phyloP scores from a whole-genome alignment of 2,329 filamentous ascomycete genomes.

The Xylaria sp. region DNA sequence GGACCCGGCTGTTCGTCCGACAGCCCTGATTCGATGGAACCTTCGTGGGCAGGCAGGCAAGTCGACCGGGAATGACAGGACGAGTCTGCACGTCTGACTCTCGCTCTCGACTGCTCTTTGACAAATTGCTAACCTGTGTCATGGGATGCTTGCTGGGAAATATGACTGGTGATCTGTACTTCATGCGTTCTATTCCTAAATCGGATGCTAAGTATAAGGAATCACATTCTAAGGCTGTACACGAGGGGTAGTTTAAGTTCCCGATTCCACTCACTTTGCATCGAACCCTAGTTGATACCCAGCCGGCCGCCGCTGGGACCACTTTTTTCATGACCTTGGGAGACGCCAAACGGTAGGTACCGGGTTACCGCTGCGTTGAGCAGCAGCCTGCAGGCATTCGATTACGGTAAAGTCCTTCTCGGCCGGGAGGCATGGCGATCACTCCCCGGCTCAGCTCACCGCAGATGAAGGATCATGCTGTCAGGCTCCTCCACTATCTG shows the following conservation, averaged over 20 bases:
- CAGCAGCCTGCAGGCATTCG: slow-evolving; percentile 26
- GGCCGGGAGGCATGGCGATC: slow-evolving; percentile 1
- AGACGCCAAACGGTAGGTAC: slow-evolving; percentile 16
- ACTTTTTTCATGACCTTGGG: slow-evolving; percentile 30
- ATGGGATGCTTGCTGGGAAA: slow-evolving; percentile 22
- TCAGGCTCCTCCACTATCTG: slow-evolving; percentile 85
- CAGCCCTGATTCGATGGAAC: slow-evolving; percentile 24
- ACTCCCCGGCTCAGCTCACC: slow-evolving; percentile 57
- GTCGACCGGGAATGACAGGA: neutral
- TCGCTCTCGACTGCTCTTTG: neutral
- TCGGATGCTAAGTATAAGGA: slow-evolving; percentile 16
- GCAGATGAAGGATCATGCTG: slow-evolving; percentile 83
- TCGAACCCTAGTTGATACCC: slow-evolving; percentile 29
- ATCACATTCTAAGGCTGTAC: slow-evolving; percentile 9
- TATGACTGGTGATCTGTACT: slow-evolving; percentile 12
- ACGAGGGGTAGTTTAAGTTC: slow-evolving; percentile 8
- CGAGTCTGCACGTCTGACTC: slow-evolving; percentile 13
- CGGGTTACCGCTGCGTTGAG: slow-evolving; percentile 27
- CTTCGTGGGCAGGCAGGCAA: slow-evolving; percentile 5
- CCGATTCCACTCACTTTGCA: slow-evolving; percentile 28
- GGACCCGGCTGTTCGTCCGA: slow-evolving; percentile 1
- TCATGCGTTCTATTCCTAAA: slow-evolving; percentile 29
- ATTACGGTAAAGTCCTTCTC: slow-evolving; percentile 24
- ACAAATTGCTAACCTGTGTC: slow-evolving; percentile 13
- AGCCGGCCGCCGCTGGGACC: slow-evolving; percentile 32